Base-by-base conservation (phyloP, 176 grass and related monocot species). In the Urochloa ruziziensis region DNA sequence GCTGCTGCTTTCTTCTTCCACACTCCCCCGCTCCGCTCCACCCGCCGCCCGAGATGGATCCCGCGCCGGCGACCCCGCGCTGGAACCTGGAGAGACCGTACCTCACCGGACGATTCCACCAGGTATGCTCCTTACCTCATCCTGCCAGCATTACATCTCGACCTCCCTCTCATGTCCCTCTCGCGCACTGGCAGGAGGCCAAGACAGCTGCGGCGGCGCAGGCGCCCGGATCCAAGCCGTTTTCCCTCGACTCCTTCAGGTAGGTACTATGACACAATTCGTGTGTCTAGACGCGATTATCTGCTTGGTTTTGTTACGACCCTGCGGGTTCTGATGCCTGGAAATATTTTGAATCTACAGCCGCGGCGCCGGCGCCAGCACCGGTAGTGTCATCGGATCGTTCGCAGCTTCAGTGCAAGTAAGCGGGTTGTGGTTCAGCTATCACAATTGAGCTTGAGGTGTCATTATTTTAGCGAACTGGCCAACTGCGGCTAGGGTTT, bases 31-130 rank as follows among this genome's bases (percentile, higher is more conserved):
- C 61, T 32, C 48, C n/a, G 16, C n/a, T 35, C 12, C 29, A 14
- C 42, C 44, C 39, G 69, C 65, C 43, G n/a, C 54, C 39, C 48
- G 71, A 89, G 73, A 88, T 90, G 82, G 90, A 97, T 83, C 67
- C 86, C 46, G 80, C 92, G 62, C 81, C 95, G 69, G 80, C 80
- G 62, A 91, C 90, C 56, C 95, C 92, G 58, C 92, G 83, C 83
- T 97, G 95, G 95, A 97, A 97, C 69, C 73, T 92, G 25, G 95
- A 97, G 53, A 90, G 95, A 12, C 95, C 95, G 25, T 94, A 91
- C 81, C 95, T 97, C 86, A 97, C 92, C 39, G 95, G 94, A 23
- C 88, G 90, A 21, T 97, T 97, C 84, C 88, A 94, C 64, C 95
- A 97, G 95, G 95, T 97, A 78, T 40, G 24, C 18, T 10, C 24